Evolutionary conservation across 1,284 basidiomycete genomes (phyloP).

Genomic region (Trichosporon sp.): DNA sequence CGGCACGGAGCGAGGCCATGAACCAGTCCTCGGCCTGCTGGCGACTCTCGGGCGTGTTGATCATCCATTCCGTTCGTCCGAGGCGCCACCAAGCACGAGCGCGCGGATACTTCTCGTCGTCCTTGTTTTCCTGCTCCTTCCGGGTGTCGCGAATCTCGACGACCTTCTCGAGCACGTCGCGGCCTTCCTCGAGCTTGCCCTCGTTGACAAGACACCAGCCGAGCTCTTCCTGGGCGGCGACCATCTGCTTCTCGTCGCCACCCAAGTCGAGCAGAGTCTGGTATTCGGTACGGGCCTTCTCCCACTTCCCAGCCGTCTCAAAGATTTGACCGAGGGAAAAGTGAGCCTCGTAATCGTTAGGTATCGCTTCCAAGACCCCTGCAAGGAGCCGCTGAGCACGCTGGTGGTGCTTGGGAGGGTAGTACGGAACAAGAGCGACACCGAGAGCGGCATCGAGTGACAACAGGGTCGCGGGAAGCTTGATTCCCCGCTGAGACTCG

Average conservation of each 20-base stretch:
- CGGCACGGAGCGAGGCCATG: slow-evolving; percentile 78
- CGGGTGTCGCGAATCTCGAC: slow-evolving; percentile 64
- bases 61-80: slow-evolving; percentile 75
- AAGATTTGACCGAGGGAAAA: slow-evolving; percentile 76
- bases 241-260: slow-evolving; percentile 54
- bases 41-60: slow-evolving; percentile 59
- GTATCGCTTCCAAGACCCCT: slow-evolving; percentile 67
- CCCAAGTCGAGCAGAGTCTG: slow-evolving; percentile 57
- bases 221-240: slow-evolving; percentile 76
- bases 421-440: slow-evolving; percentile 75
- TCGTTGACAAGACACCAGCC: slow-evolving; percentile 81
- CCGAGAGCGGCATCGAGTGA: slow-evolving; percentile 53
- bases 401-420: slow-evolving; percentile 84
- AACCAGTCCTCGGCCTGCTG: slow-evolving; percentile 77
- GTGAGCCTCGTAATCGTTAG: slow-evolving; percentile 68
- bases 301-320: slow-evolving; percentile 69
- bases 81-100: slow-evolving; percentile 83
- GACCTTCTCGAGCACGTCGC: slow-evolving; percentile 65
- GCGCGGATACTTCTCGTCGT: slow-evolving; percentile 56
- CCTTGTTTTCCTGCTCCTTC: slow-evolving; percentile 61
- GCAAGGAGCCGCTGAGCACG: slow-evolving; percentile 75
- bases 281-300: slow-evolving; percentile 69
- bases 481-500: slow-evolving; percentile 66
- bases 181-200: slow-evolving; percentile 62
- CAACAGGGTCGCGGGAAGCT: slow-evolving; percentile 39